Conservation (phyloP, 371 early-diverging fungal species). For the Actinomortierella ambigua region DNA sequence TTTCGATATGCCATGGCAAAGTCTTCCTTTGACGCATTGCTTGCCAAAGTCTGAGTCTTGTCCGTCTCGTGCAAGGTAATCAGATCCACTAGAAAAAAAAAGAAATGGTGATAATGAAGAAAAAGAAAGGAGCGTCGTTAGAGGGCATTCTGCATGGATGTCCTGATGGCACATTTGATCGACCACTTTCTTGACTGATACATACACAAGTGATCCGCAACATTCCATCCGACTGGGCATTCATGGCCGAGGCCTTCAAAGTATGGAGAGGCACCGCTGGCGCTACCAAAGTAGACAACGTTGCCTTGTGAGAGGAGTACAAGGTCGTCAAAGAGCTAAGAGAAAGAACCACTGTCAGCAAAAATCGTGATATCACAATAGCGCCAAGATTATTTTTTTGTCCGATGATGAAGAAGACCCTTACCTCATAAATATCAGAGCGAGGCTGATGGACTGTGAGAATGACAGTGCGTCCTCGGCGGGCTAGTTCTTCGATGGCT, state of each 20-base stretch:
- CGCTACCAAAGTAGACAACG: slow-evolving; percentile 78
- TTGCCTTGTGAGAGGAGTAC: slow-evolving; percentile 84
- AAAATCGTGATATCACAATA: too few species aligned
- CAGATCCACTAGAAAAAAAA: slow-evolving; percentile 24
- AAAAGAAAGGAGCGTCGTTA: background rate
- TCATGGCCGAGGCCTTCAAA: slow-evolving; percentile 72
- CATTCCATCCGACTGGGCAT: slow-evolving; percentile 88
- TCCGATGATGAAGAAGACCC: too few species aligned
- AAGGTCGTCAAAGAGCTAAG: slow-evolving; percentile 78
- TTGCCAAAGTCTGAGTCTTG: background rate
- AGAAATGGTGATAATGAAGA: background rate
- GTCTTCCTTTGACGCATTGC: slow-evolving; percentile 6
- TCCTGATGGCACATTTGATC: background rate
- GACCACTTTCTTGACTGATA: background rate
- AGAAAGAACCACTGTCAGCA: background rate
- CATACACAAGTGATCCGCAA: slow-evolving; percentile 80
- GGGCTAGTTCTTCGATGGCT: slow-evolving; percentile 79
- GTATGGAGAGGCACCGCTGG: slow-evolving; percentile 54
- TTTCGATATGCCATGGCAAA: slow-evolving; percentile 27
- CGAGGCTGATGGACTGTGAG: slow-evolving; percentile 95
- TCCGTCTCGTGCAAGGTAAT: slow-evolving; percentile 33
- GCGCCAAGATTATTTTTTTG: too few species aligned
- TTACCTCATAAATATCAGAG: slow-evolving; percentile 76
- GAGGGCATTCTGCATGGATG: background rate
- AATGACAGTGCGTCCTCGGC: slow-evolving; percentile 82